Percentiles rank a stretch among this genome's conserved stretches.
Evolutionary conservation across 179 eudicot species (phyloP).

Genomic region (Spergularia azorica): DNA sequence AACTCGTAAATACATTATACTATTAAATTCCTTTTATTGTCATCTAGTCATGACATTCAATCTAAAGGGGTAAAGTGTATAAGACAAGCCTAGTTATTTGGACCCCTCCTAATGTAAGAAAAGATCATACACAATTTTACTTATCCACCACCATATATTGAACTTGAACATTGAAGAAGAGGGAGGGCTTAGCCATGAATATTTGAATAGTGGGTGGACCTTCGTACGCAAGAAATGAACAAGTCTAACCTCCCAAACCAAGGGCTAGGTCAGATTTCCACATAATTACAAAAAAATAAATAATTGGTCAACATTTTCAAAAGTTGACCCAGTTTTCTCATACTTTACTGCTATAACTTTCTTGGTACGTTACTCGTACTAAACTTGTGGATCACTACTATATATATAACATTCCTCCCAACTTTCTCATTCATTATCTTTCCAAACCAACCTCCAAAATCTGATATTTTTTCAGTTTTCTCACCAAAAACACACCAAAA

Average conservation of each 20-base stretch:
- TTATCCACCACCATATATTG: too few relatives aligned
- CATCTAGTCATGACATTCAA: too few relatives aligned
- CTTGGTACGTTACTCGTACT: neutral
- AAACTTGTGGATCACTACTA: neutral
- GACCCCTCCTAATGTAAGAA: too few relatives aligned
- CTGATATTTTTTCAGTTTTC: neutral
- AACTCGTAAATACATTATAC: too few relatives aligned
- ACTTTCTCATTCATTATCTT: neutral
- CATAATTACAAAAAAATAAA: neutral
- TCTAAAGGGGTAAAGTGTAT: too few relatives aligned
- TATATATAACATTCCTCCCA: neutral
- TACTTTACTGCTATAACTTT: neutral
- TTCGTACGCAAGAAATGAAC: conserved; percentile 1
- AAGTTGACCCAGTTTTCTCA: neutral
- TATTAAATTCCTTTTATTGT: too few relatives aligned
- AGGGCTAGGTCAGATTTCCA: conserved; percentile 13
- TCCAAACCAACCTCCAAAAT: neutral
- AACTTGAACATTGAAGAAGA: conserved; percentile 1
- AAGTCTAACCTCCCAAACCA: conserved; percentile 20
- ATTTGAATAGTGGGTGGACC: conserved; percentile 5
- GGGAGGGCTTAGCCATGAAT: neutral
- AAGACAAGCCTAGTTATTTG: too few relatives aligned
- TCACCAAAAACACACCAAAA: too few relatives aligned
- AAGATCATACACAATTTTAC: too few relatives aligned
- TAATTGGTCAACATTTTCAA: conserved; percentile 15